These are phyloP conservation scores for Lasiodiplodia gonubiensis DNA, from an alignment of 2,329 filamentous ascomycete species.

Conservation along the genomic window DNA sequence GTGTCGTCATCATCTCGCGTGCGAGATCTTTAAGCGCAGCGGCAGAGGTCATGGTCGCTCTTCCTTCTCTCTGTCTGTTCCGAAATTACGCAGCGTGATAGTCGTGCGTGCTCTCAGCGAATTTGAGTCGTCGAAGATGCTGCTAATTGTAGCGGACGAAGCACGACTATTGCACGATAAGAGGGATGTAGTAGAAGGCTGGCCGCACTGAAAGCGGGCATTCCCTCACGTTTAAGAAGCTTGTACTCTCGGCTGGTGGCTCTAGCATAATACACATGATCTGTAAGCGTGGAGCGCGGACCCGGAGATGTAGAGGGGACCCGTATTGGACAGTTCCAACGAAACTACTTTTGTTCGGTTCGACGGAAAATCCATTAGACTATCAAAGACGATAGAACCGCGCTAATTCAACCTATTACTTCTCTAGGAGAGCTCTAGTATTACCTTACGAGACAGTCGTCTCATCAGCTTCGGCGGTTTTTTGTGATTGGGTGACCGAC, in stretches of 20 bases:
- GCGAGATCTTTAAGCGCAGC: not conserved
- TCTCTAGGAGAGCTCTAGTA: not conserved
- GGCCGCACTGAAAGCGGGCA: not conserved
- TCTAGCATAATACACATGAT: not conserved
- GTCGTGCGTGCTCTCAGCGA: not conserved
- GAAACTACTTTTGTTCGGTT: not conserved
- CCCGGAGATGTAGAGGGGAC: not conserved
- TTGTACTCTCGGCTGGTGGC: not conserved
- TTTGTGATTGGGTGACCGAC: too few species aligned
- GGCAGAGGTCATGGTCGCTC: not conserved
- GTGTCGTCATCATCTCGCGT: slow-evolving; percentile 9
- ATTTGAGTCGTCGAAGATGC: not conserved
- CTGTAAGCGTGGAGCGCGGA: not conserved
- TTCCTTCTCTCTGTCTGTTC: not conserved
- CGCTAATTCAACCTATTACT: not conserved
- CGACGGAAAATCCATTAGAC: too few species aligned
- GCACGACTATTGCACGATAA: not conserved
- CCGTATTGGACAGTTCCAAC: not conserved
- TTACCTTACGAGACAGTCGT: not conserved
- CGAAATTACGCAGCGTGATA: not conserved
- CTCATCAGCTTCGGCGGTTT: too few species aligned
- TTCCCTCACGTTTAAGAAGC: not conserved
- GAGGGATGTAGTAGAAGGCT: not conserved
- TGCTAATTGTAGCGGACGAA: not conserved
- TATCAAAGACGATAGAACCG: not conserved